These are phyloP conservation scores for Orobanche coerulescens DNA, from an alignment of 257 asterid genomes.

Conservation along the genomic window DNA sequence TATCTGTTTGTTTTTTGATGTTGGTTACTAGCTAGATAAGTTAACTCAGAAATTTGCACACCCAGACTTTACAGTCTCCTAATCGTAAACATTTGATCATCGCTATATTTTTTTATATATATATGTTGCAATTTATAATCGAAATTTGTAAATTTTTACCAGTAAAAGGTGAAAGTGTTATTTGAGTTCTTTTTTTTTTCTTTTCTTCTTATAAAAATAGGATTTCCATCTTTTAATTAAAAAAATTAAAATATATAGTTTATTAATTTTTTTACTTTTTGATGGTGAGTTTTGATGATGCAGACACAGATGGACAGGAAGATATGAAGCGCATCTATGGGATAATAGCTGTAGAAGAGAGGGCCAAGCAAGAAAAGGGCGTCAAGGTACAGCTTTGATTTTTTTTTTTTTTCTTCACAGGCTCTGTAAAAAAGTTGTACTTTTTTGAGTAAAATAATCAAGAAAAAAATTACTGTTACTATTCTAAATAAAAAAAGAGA, in stretches of 20 bases:
- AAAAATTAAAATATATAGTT: not conserved
- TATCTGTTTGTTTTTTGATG: too few relatives aligned
- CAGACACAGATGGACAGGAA: conserved; percentile 99
- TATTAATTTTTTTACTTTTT: not conserved
- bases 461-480: not conserved
- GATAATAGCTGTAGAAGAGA: conserved; percentile 99
- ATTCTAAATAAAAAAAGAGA: too few relatives aligned
- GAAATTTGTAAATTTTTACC: too few relatives aligned
- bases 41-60: too few relatives aligned
- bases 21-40: too few relatives aligned
- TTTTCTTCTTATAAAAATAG: not conserved
- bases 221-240: too few relatives aligned
- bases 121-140: too few relatives aligned
- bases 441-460: not conserved
- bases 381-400: conserved; percentile 67
- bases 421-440: conserved; percentile 19
- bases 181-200: not conserved
- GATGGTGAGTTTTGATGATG: conserved; percentile 15
- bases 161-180: too few relatives aligned
- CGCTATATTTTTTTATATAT: too few relatives aligned
- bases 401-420: too few relatives aligned
- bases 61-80: too few relatives aligned
- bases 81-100: too few relatives aligned
- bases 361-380: conserved; percentile 99
- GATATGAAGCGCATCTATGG: conserved; percentile 99